Percentiles rank a stretch among this genome's conserved stretches.
Conservation (phyloP, 345 rosid genomes). For the Diplotaxis tenuifolia region DNA sequence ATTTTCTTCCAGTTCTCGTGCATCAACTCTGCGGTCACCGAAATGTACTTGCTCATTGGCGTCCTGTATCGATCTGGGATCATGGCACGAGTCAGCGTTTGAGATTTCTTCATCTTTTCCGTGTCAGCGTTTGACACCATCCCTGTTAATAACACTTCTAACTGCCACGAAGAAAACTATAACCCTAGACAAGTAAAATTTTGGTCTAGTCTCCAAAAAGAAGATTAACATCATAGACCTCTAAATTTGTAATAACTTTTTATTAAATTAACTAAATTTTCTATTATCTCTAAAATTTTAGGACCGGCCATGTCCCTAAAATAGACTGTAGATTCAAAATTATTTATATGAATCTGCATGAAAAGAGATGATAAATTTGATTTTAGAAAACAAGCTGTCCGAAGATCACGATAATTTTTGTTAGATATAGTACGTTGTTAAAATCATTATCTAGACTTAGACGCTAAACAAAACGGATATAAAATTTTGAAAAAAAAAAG, state of each 20-base stretch:
- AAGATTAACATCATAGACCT: too few relatives aligned
- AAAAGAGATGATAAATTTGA: not conserved
- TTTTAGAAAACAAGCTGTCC: not conserved
- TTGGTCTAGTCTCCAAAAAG: too few relatives aligned
- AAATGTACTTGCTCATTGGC: constrained; percentile 51
- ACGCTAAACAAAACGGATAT: not conserved
- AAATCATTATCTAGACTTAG: not conserved
- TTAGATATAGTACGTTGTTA: not conserved
- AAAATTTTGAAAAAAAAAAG: not conserved
- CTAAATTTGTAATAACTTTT: too few relatives aligned
- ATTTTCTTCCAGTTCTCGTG: constrained; percentile 66
- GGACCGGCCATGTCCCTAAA: too few relatives aligned
- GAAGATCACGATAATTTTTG: not conserved
- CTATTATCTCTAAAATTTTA: too few relatives aligned
- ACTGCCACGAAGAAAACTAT: too few relatives aligned
- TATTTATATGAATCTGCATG: not conserved
- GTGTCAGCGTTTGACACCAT: constrained; percentile 57
- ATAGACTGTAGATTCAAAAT: too few relatives aligned
- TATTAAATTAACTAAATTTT: too few relatives aligned
- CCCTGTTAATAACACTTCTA: constrained; percentile 73
- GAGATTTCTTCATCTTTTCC: constrained; percentile 37
- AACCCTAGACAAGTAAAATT: too few relatives aligned
- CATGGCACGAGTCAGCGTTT: constrained; percentile 67
- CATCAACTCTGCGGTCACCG: constrained; percentile 44
- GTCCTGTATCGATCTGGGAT: constrained; percentile 71